Percentiles rank a stretch among this genome's conserved stretches.
Conservation (phyloP, 1,139 yeast genomes). For the Zygosaccharomyces sapae region DNA sequence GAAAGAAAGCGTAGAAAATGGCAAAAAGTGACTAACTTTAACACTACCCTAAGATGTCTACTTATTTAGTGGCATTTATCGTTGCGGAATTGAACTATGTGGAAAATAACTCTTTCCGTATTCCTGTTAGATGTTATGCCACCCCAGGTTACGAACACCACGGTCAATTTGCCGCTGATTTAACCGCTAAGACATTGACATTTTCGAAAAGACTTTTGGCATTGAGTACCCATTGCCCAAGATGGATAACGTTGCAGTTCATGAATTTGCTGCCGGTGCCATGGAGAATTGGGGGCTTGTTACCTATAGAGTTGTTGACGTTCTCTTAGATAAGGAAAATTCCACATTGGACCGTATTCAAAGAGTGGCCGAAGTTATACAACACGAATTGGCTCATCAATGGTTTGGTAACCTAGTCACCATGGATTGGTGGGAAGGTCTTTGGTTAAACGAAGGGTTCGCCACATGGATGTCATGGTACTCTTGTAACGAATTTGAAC, state of each 20-base stretch:
- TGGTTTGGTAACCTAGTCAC: conserved; percentile 93
- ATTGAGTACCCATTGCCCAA: conserved; percentile 77
- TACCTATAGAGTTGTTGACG: conserved; percentile 75
- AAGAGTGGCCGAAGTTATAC: conserved; percentile 82
- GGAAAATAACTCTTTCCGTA: conserved; percentile 60
- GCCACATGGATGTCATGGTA: conserved; percentile 90
- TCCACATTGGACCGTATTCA: conserved; percentile 66
- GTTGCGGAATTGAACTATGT: conserved; percentile 76
- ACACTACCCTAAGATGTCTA: conserved; percentile 70
- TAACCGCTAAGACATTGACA: conserved; percentile 70
- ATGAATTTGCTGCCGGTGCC: conserved; percentile 80
- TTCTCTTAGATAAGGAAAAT: conserved; percentile 61
- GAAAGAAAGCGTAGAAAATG: conserved; percentile 42
- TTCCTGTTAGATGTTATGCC: conserved; percentile 79
- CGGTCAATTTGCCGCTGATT: conserved; percentile 65
- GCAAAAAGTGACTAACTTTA: conserved; percentile 52
- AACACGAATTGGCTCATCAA: conserved; percentile 89
- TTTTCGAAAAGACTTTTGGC: conserved; percentile 67
- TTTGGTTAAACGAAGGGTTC: conserved; percentile 89
- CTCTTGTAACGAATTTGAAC: conserved; percentile 70
- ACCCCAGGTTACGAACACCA: conserved; percentile 66
- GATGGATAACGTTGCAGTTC: conserved; percentile 78
- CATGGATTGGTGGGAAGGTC: conserved; percentile 94
- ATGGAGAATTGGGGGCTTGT: conserved; percentile 92
- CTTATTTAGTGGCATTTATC: conserved; percentile 76